Conservation (phyloP, 495 filamentous ascomycete genomes). For the Neurospora sp. region DNA sequence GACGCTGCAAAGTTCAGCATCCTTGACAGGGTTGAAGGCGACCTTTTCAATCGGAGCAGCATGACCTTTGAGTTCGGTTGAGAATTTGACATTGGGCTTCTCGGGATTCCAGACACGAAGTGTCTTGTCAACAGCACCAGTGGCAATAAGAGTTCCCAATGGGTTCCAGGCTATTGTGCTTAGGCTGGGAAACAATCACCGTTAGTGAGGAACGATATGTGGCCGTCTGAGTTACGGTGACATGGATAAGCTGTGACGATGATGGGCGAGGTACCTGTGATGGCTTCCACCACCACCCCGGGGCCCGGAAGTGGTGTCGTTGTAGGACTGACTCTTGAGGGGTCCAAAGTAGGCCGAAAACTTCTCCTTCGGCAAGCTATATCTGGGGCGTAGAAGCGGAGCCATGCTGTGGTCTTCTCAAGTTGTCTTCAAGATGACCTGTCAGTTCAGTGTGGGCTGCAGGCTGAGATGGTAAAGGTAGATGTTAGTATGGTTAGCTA, state of each 20-base stretch:
- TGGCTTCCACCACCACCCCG: slow-evolving; percentile 9
- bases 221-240: not conserved
- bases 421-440: not conserved
- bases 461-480: not conserved
- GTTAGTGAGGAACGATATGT: not conserved
- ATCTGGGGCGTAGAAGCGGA: slow-evolving; percentile 37
- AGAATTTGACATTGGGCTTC: slow-evolving; percentile 65
- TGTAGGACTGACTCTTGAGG: slow-evolving; percentile 52
- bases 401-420: slow-evolving; percentile 32
- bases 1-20: slow-evolving; percentile 80
- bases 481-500: not conserved
- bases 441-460: not conserved
- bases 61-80: slow-evolving; percentile 81
- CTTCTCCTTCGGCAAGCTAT: slow-evolving; percentile 51
- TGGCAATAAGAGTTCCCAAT: slow-evolving; percentile 75
- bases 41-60: slow-evolving; percentile 70
- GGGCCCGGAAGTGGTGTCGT: slow-evolving; percentile 40
- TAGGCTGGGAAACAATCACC: slow-evolving; percentile 19
- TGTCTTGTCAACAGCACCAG: slow-evolving; percentile 71
- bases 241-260: not conserved
- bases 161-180: slow-evolving; percentile 86
- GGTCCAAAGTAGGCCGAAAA: slow-evolving; percentile 48
- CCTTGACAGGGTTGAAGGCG: slow-evolving; percentile 78
- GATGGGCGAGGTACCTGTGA: slow-evolving; percentile 4
- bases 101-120: slow-evolving; percentile 88